These are phyloP conservation scores for Penicillium sp. DNA, from an alignment of 2,329 filamentous ascomycete species.

Conservation along the genomic window DNA sequence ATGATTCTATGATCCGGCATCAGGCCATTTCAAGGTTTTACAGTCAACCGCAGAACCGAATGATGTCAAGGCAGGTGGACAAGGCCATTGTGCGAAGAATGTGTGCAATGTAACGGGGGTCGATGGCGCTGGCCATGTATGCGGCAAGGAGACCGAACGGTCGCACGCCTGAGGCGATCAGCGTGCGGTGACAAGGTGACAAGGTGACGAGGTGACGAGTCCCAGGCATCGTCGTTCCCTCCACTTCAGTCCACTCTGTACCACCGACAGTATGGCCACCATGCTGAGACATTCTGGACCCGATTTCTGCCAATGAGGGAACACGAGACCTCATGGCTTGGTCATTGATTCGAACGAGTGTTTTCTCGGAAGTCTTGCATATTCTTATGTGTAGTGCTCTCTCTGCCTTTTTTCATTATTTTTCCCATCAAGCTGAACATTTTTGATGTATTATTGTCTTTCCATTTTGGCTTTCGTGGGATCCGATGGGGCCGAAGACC, in stretches of 20 bases:
- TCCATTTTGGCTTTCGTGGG: not conserved
- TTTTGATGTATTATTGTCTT: too few species aligned
- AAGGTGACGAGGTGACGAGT: not conserved
- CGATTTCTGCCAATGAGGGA: slow-evolving; percentile 1
- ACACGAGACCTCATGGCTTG: not conserved
- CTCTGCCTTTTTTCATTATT: too few species aligned
- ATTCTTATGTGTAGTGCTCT: not conserved
- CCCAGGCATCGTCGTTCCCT: not conserved
- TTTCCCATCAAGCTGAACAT: too few species aligned
- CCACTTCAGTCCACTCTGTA: not conserved
- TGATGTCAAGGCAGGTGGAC: slow-evolving; percentile 7
- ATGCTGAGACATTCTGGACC: slow-evolving; percentile 6
- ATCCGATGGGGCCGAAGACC: not conserved
- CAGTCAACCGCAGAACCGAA: not conserved
- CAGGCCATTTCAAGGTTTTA: not conserved
- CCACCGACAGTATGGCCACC: not conserved
- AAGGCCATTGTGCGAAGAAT: slow-evolving; percentile 13
- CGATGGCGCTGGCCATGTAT: slow-evolving; percentile 4
- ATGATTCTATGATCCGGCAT: not conserved
- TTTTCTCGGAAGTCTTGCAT: too few species aligned
- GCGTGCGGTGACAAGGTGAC: not conserved
- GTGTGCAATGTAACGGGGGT: slow-evolving; percentile 14
- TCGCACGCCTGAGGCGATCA: slow-evolving; percentile 10
- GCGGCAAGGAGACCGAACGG: slow-evolving; percentile 12
- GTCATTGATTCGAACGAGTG: slow-evolving; percentile 6